Percentiles rank a stretch among this genome's conserved stretches.
Conservation (phyloP, 2,329 filamentous ascomycete species). For the Hypomyces perniciosus region DNA sequence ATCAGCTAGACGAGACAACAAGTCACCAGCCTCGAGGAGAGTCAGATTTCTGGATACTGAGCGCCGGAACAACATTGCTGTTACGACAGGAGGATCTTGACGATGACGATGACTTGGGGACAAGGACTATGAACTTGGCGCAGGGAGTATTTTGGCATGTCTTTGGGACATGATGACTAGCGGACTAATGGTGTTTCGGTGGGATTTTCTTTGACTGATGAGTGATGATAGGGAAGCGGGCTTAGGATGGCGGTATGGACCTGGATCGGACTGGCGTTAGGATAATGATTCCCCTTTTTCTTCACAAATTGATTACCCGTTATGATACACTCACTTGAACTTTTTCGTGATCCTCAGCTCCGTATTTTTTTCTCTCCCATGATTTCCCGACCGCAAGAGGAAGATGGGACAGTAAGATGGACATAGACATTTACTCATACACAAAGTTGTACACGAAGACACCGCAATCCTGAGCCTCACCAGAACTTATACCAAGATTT, state of each 20-base stretch:
- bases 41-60: conserved; percentile 39
- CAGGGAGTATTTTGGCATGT: neutral
- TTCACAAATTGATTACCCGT: neutral
- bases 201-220: neutral
- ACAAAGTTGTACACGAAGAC: conserved; percentile 14
- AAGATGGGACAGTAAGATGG: neutral
- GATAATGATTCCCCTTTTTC: neutral
- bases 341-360: too few relatives aligned
- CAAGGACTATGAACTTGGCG: neutral
- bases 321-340: neutral
- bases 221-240: neutral
- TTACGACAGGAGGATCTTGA: conserved; percentile 25
- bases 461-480: conserved; percentile 27
- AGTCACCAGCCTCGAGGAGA: conserved; percentile 25
- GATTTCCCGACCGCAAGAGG: neutral
- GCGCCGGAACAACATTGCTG: conserved; percentile 21
- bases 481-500: conserved; percentile 53
- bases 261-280: neutral
- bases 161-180: neutral
- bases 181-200: conserved; percentile 1
- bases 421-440: neutral
- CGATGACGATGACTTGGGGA: neutral
- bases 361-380: neutral
- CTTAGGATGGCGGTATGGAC: neutral
- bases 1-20: conserved; percentile 21